These are phyloP conservation scores for Curvularia spicifera DNA, from an alignment of 2,329 filamentous ascomycete genomes.

Conservation along the genomic window DNA sequence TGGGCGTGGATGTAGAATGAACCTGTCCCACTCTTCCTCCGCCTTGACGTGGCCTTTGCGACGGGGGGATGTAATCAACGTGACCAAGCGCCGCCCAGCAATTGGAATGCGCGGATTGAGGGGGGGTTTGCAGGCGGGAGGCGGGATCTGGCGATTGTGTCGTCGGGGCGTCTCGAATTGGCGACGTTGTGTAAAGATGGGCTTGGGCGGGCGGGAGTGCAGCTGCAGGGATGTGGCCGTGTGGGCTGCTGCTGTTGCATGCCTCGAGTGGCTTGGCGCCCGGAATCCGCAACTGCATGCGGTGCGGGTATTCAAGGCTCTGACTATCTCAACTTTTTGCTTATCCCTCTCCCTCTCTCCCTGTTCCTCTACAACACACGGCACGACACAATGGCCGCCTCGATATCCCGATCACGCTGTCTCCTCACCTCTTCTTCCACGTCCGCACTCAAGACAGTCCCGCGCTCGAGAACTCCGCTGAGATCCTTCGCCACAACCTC, in stretches of 20 bases:
- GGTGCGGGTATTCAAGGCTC: slow-evolving; percentile 26
- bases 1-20: slow-evolving; percentile 20
- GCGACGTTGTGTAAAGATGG: slow-evolving; percentile 43
- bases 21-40: slow-evolving; percentile 40
- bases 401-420: slow-evolving; percentile 44
- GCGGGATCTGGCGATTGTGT: slow-evolving; percentile 11
- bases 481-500: slow-evolving; percentile 46
- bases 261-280: slow-evolving; percentile 13
- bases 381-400: slow-evolving; percentile 37
- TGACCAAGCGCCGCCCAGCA: slow-evolving; percentile 19
- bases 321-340: slow-evolving; percentile 5
- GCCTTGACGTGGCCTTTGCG: slow-evolving; percentile 47
- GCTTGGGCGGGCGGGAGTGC: slow-evolving; percentile 31
- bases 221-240: slow-evolving; percentile 40
- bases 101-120: slow-evolving; percentile 13
- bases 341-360: slow-evolving; percentile 11
- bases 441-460: slow-evolving; percentile 25
- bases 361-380: background rate
- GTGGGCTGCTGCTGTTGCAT: slow-evolving; percentile 35
- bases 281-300: slow-evolving; percentile 14
- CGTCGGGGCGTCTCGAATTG: slow-evolving; percentile 36
- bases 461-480: slow-evolving; percentile 25
- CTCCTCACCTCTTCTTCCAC: slow-evolving; percentile 31
- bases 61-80: slow-evolving; percentile 8
- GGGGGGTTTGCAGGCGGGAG: slow-evolving; percentile 2